Conservation (phyloP, 768 basidiomycete genomes). For the Lactarius indigo region DNA sequence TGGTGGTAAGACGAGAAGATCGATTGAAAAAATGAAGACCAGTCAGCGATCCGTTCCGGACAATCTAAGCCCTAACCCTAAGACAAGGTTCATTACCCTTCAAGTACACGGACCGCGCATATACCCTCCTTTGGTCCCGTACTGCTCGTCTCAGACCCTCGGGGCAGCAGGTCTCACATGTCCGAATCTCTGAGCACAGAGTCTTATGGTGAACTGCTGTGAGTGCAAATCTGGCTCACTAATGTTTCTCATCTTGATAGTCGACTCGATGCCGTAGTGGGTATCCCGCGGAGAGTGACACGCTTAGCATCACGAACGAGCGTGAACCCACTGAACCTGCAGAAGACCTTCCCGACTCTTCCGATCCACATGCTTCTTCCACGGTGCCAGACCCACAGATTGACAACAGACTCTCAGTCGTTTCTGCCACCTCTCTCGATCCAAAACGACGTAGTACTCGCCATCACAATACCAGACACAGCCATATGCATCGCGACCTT, state of each 20-base stretch:
- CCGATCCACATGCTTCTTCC: not conserved
- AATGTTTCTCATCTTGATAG: conserved; percentile 15
- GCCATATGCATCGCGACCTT: conserved; percentile 23
- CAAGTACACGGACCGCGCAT: too few relatives aligned
- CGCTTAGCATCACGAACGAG: not conserved
- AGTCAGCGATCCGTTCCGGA: not conserved
- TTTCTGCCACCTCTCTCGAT: conserved; percentile 24
- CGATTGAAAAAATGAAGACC: conserved; percentile 16
- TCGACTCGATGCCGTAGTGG: conserved; percentile 5
- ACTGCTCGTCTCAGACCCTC: not conserved
- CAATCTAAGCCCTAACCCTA: conserved; percentile 24
- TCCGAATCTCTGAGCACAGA: conserved; percentile 14
- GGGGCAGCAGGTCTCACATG: conserved; percentile 1
- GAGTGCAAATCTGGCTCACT: conserved; percentile 9
- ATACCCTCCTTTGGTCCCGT: not conserved
- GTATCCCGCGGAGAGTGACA: not conserved
- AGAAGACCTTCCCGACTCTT: not conserved
- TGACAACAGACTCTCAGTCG: conserved; percentile 18
- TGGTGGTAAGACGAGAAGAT: conserved; percentile 9
- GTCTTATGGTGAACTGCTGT: conserved; percentile 13
- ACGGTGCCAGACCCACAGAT: not conserved
- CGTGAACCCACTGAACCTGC: not conserved
- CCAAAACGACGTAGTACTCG: conserved; percentile 22
- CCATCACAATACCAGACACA: conserved; percentile 15
- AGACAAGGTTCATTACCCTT: not conserved